A percentile compares a stretch with the other conserved stretches of the same genome.
Evolutionary conservation across 2,329 filamentous ascomycete species (phyloP).

Genomic region (Geosmithia flava): DNA sequence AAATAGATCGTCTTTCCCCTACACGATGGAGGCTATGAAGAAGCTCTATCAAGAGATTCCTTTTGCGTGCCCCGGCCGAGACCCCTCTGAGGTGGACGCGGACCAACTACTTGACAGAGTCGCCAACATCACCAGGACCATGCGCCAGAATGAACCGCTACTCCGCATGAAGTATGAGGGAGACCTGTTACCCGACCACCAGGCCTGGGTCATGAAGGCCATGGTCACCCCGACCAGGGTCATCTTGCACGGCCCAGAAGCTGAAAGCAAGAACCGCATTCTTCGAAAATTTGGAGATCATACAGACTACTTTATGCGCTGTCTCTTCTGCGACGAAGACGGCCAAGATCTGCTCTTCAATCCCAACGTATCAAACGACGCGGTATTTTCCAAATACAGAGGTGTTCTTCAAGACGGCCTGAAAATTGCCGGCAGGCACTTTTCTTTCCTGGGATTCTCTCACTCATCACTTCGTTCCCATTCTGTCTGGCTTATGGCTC

Average conservation of each 20-base stretch:
- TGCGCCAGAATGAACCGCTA: constrained; percentile 10
- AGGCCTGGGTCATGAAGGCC: constrained; percentile 40
- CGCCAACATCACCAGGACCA: constrained; percentile 25
- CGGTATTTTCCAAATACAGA: constrained; percentile 48
- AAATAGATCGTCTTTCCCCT: constrained; percentile 14
- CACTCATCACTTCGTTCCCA: constrained; percentile 66
- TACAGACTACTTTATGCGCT: constrained; percentile 54
- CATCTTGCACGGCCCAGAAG: constrained; percentile 46
- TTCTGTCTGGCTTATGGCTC: constrained; percentile 51
- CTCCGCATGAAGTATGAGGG: constrained; percentile 13
- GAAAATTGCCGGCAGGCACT: constrained; percentile 48
- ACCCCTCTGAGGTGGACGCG: constrained; percentile 26
- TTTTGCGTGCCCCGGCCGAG: constrained; percentile 37
- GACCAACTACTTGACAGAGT: constrained; percentile 26
- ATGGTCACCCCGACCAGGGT: constrained; percentile 48
- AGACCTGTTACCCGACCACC: constrained; percentile 17
- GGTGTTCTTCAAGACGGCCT: constrained; percentile 46
- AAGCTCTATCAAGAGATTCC: constrained; percentile 38
- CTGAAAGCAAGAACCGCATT: constrained; percentile 58
- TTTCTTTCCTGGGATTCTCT: constrained; percentile 63
- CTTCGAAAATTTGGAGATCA: constrained; percentile 51
- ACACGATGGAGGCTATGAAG: constrained; percentile 41
- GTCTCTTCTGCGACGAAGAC: constrained; percentile 65
- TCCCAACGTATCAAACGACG: constrained; percentile 27
- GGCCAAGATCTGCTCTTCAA: constrained; percentile 51